A percentile compares a stretch with the other conserved stretches of the same genome.
phyloP scores from a whole-genome alignment of 352 stramenopile species.

The Phytophthora kernoviae region DNA sequence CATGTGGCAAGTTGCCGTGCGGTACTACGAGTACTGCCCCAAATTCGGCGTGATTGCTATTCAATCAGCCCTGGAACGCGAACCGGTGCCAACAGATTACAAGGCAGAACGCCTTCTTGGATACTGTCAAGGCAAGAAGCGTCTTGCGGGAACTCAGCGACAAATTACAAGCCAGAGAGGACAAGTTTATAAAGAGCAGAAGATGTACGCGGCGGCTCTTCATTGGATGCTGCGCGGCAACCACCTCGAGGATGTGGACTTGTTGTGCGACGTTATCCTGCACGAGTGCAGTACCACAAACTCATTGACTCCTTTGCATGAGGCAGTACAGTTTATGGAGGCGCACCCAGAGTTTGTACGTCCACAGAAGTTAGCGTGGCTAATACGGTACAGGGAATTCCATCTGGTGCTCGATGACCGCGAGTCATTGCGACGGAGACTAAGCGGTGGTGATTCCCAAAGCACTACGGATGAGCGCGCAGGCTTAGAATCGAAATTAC shows the following conservation, averaged over 20 bases:
- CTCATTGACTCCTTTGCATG: conserved; percentile 54
- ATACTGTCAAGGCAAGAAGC: conserved; percentile 58
- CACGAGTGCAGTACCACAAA: conserved; percentile 44
- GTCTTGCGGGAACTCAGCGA: conserved; percentile 39
- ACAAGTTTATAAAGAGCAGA: conserved; percentile 40
- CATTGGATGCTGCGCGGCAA: conserved; percentile 69
- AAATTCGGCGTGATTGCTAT: conserved; percentile 50
- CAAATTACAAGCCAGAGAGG: conserved; percentile 48
- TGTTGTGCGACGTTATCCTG: conserved; percentile 59
- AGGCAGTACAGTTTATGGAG: conserved; percentile 76
- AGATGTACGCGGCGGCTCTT: conserved; percentile 52
- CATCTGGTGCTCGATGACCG: conserved; percentile 68
- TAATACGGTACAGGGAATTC: conserved; percentile 75
- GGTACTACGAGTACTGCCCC: conserved; percentile 72
- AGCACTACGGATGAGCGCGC: conserved; percentile 26
- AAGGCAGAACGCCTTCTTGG: conserved; percentile 63
- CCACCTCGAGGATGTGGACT: conserved; percentile 62
- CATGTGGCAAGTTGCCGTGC: conserved; percentile 69
- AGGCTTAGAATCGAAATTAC: conserved; percentile 44
- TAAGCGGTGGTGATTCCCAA: conserved; percentile 21
- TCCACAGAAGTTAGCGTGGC: conserved; percentile 59
- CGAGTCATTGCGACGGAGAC: conserved; percentile 43
- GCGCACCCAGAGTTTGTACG: conserved; percentile 43
- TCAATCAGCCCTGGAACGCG: conserved; percentile 44
- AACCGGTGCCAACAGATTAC: conserved; percentile 57